A percentile compares a stretch with the other conserved stretches of the same genome.
phyloP scores from a whole-genome alignment of 2,329 filamentous ascomycete genomes.

The Incumbomyces delicatus region DNA sequence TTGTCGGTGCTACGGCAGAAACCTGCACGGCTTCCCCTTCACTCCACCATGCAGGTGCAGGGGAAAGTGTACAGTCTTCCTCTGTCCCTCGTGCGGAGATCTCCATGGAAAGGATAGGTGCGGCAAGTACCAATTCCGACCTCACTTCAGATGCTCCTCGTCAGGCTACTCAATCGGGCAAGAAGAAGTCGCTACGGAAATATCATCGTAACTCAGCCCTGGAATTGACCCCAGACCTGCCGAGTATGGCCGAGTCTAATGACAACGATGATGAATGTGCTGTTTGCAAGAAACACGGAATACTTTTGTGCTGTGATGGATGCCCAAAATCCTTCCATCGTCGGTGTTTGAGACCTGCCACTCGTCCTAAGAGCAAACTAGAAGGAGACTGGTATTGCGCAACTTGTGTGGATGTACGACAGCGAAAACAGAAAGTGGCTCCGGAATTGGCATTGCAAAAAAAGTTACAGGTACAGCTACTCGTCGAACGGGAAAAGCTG shows the following conservation, averaged over 20 bases:
- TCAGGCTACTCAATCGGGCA: neutral
- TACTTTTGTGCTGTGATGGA: conserved; percentile 4
- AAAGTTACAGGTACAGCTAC: neutral
- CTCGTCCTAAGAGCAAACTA: neutral
- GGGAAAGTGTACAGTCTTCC: too few relatives aligned
- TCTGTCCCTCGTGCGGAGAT: too few relatives aligned
- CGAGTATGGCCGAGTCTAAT: too few relatives aligned
- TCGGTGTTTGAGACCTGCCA: neutral
- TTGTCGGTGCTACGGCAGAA: too few relatives aligned
- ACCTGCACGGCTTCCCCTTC: too few relatives aligned
- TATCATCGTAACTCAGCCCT: too few relatives aligned
- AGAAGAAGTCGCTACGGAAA: neutral
- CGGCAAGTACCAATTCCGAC: too few relatives aligned
- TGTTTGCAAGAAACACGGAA: neutral
- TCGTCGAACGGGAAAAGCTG: conserved; percentile 1
- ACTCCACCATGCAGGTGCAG: too few relatives aligned
- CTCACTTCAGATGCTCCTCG: too few relatives aligned
- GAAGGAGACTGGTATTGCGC: conserved; percentile 4
- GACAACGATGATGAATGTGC: conserved; percentile 4
- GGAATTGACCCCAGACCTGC: too few relatives aligned
- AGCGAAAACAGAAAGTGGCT: neutral
- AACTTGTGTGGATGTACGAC: neutral
- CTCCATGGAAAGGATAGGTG: too few relatives aligned
- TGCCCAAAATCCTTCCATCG: conserved; percentile 5
- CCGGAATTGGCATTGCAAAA: neutral